phyloP scores from a whole-genome alignment of 495 filamentous ascomycete genomes.

The Neurospora sp. region DNA sequence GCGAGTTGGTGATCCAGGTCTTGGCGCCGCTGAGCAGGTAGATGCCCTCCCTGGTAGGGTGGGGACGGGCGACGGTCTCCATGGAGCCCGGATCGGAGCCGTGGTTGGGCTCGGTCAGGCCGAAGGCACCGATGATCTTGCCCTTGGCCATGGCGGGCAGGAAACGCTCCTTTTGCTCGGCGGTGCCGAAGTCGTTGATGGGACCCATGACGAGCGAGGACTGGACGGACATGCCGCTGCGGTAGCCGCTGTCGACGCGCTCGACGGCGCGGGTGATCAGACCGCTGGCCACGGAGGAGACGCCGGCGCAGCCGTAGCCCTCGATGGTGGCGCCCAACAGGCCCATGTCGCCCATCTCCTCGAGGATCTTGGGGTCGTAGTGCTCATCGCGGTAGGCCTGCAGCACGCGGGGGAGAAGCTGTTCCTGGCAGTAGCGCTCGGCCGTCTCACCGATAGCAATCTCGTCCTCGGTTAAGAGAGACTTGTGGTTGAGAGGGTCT shows the following conservation, averaged over 20 bases:
- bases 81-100: slow-evolving; percentile 93
- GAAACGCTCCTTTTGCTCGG: slow-evolving; percentile 83
- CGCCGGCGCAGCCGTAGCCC: slow-evolving; percentile 92
- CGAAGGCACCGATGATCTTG: slow-evolving; percentile 82
- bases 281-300: slow-evolving; percentile 80
- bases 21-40: slow-evolving; percentile 76
- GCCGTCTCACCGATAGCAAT: slow-evolving; percentile 81
- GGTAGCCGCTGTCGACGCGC: slow-evolving; percentile 89
- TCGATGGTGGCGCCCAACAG: slow-evolving; percentile 84
- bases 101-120: slow-evolving; percentile 94
- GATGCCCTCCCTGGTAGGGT: slow-evolving; percentile 80
- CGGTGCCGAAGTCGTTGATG: slow-evolving; percentile 87
- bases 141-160: slow-evolving; percentile 80
- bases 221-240: slow-evolving; percentile 93
- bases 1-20: slow-evolving; percentile 98
- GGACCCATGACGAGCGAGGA: slow-evolving; percentile 91
- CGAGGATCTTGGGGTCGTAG: slow-evolving; percentile 79
- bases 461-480: slow-evolving; percentile 79
- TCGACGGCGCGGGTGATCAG: slow-evolving; percentile 95
- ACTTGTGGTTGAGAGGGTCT: slow-evolving; percentile 69
- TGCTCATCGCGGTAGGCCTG: slow-evolving; percentile 92
- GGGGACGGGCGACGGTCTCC: slow-evolving; percentile 80
- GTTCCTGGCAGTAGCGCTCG: slow-evolving; percentile 86
- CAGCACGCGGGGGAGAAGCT: slow-evolving; percentile 71
- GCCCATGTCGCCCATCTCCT: slow-evolving; percentile 94